Evolutionary conservation across 1,284 basidiomycete genomes (phyloP), one percentile per base, ranked within the genome.

Genomic region (Stygiomarasmius scandens): DNA sequence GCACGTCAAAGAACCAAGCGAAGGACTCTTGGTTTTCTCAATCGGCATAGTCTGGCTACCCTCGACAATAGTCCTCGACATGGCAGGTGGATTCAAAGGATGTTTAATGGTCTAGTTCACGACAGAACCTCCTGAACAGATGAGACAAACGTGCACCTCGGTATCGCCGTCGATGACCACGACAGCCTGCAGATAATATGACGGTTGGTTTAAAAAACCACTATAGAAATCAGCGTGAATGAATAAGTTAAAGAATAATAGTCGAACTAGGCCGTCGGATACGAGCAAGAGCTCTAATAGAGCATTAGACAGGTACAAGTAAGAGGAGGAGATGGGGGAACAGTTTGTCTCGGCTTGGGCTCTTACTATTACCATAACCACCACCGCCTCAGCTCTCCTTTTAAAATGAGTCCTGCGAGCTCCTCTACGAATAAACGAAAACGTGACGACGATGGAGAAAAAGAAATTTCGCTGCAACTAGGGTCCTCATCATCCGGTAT

Each of bases 391-490:
- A 19, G 27, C n/a, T 24, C 22, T 34, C 43, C 36, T 58, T 29
- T 8, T 43, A 34, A n/a, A 49, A 53, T 59, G 45, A 70, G 73
- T 69, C 66, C 64, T 36, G 59, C 62, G 49, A 70, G 70, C 57
- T 67, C 74, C 56, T 60, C 69, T 55, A 73, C 76, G 58, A 85
- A 83, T 75, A 89, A 90, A 71, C 80, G 87, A 65, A 90, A 89
- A 72, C 79, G 83, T 61, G 76, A 75, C 32, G 59, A 45, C 47
- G 71, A 69, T n/a, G 72, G 74, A 50, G 64, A 69, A 46, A 69
- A 67, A 45, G 74, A 75, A 59, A 64, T 82, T 55, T 76, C 77
- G 36, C 72, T 89, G 41, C 75, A 77, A 64, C 67, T 85, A 52
- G 67, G 73, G 32, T 59, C 81, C 32, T 64, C 67, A 52, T 74